These are phyloP conservation scores for Eutrema heterophyllum DNA, from an alignment of 345 rosid genomes.

Conservation along the genomic window DNA sequence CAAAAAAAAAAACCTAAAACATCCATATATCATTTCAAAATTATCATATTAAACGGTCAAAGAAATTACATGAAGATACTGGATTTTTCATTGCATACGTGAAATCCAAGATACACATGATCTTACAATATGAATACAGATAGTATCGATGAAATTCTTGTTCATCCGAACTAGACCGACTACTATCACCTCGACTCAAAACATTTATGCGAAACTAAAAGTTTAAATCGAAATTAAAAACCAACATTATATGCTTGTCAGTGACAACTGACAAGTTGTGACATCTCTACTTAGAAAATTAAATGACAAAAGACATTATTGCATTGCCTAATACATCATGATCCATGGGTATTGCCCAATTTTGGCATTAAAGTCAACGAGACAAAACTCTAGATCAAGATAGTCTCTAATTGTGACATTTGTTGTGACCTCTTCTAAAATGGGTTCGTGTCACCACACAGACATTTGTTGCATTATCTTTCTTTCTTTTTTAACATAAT, in stretches of 20 bases:
- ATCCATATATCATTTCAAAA: background rate
- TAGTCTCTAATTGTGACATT: slow-evolving; percentile 26
- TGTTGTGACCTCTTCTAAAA: slow-evolving; percentile 13
- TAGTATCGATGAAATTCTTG: background rate
- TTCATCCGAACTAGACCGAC: background rate
- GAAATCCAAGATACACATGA: background rate
- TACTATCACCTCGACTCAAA: background rate
- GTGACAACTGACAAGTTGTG: slow-evolving; percentile 8
- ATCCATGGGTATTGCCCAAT: slow-evolving; percentile 18
- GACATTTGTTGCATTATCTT: background rate
- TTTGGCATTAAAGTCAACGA: slow-evolving; percentile 28
- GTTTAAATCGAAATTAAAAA: background rate
- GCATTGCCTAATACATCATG: slow-evolving; percentile 10
- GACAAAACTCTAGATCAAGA: slow-evolving; percentile 23
- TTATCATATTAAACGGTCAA: background rate
- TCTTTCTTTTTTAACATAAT: background rate
- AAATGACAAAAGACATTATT: slow-evolving; percentile 15
- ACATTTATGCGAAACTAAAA: background rate
- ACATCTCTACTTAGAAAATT: slow-evolving; percentile 13
- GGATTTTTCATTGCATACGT: background rate
- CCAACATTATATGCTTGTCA: slow-evolving; percentile 8
- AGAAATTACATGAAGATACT: background rate
- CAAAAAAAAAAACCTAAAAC: background rate
- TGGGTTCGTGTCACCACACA: background rate
- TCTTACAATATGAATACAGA: background rate